phyloP scores from a whole-genome alignment of 352 stramenopile genomes.

The Globisporangium spinosum region DNA sequence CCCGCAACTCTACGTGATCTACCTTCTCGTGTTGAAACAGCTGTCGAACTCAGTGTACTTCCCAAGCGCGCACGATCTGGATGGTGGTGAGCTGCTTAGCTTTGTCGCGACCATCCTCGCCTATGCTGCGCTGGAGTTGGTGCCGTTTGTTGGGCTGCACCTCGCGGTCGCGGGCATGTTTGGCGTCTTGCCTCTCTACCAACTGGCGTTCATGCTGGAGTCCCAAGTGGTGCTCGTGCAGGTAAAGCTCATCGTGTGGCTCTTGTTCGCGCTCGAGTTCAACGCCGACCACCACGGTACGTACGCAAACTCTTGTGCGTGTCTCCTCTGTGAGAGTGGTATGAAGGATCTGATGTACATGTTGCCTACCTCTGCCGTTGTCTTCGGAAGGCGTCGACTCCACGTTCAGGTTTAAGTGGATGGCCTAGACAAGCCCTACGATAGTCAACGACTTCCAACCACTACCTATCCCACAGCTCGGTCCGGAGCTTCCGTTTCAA shows the following conservation, averaged over 20 bases:
- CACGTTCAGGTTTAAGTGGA: neutral
- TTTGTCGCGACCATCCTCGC: neutral
- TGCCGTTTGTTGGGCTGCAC: neutral
- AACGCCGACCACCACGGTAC: neutral
- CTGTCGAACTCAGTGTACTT: slow-evolving; percentile 27
- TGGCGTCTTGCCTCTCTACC: neutral
- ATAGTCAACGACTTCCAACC: neutral
- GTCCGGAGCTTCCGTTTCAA: neutral
- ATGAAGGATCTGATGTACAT: neutral
- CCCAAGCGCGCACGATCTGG: slow-evolving; percentile 15
- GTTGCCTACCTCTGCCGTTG: neutral
- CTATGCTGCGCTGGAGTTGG: neutral
- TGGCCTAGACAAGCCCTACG: neutral
- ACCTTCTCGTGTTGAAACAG: slow-evolving; percentile 24
- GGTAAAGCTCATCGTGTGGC: neutral
- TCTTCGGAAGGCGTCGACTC: neutral
- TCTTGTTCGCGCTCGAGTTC: slow-evolving; percentile 2
- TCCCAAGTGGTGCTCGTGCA: slow-evolving; percentile 1
- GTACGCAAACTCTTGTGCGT: neutral
- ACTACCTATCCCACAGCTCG: neutral
- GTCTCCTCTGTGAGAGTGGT: no score
- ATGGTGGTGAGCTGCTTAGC: slow-evolving; percentile 1
- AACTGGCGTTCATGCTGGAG: neutral
- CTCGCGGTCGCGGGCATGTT: neutral
- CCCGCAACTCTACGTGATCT: slow-evolving; percentile 29